These are phyloP conservation scores for Penicillium salamii DNA, from an alignment of 495 filamentous ascomycete species.

Conservation along the genomic window DNA sequence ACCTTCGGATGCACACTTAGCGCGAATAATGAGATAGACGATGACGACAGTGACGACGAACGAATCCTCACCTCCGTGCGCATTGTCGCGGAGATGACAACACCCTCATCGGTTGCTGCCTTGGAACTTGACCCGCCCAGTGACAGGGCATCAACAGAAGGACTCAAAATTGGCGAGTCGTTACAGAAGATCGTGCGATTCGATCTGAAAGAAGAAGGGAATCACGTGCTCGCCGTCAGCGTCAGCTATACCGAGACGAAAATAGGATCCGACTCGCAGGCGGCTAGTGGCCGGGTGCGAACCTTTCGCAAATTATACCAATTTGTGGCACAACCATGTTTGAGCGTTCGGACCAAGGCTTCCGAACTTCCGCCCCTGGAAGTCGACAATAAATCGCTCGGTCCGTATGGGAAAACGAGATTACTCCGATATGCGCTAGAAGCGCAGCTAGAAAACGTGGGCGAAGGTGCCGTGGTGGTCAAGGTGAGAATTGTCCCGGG, in stretches of 20 bases:
- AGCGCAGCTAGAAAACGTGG: slow-evolving; percentile 92
- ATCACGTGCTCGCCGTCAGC: slow-evolving; percentile 90
- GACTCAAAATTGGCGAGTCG: slow-evolving; percentile 63
- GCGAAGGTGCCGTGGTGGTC: slow-evolving; percentile 47
- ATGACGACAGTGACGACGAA: slow-evolving; percentile 35
- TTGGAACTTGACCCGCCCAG: slow-evolving; percentile 51
- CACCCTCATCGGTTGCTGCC: slow-evolving; percentile 61
- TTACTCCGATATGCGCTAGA: slow-evolving; percentile 65
- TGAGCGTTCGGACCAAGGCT: slow-evolving; percentile 88
- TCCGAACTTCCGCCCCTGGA: slow-evolving; percentile 53
- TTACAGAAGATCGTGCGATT: slow-evolving; percentile 81
- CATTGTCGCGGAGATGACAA: slow-evolving; percentile 92
- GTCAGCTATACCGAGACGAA: slow-evolving; percentile 77
- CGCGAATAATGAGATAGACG: slow-evolving; percentile 79
- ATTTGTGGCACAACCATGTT: slow-evolving; percentile 83
- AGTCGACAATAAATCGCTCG: slow-evolving; percentile 42
- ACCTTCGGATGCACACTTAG: slow-evolving; percentile 92
- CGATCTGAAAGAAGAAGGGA: slow-evolving; percentile 90
- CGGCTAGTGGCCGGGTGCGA: slow-evolving; percentile 66
- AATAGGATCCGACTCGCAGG: slow-evolving; percentile 52
- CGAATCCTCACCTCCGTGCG: slow-evolving; percentile 69
- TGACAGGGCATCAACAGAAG: slow-evolving; percentile 36
- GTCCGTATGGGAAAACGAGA: slow-evolving; percentile 45
- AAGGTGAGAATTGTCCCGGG: slow-evolving; percentile 29
- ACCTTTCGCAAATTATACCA: slow-evolving; percentile 97